Evolutionary conservation across 441 rosid species (phyloP).

Genomic region (Metrosideros polymorpha): DNA sequence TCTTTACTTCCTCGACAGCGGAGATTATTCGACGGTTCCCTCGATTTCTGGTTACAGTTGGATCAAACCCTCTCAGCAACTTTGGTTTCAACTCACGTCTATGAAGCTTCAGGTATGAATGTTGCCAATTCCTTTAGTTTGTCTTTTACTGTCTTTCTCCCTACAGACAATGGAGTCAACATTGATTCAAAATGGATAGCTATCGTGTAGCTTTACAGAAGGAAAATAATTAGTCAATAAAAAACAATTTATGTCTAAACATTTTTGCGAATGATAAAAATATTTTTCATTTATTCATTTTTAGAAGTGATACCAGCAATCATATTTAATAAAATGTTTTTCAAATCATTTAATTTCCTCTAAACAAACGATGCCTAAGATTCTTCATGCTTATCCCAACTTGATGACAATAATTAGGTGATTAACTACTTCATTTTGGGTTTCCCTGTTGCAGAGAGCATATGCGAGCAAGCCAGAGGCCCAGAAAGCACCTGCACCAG

Average conservation of each 20-base stretch:
- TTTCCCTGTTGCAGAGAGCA: neutral
- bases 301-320: neutral
- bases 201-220: neutral
- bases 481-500: neutral
- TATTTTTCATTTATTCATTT: neutral
- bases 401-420: neutral
- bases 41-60: neutral
- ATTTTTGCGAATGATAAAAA: rapidly evolving
- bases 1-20: neutral
- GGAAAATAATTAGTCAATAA: too few species aligned
- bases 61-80: neutral
- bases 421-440: neutral
- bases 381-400: neutral
- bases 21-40: neutral
- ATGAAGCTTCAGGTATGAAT: neutral
- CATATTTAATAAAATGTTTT: neutral
- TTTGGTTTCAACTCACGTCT: neutral
- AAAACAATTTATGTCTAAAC: too few species aligned
- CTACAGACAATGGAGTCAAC: neutral
- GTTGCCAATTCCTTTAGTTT: neutral
- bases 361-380: rapidly evolving
- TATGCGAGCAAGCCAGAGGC: neutral
- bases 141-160: neutral
- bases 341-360: neutral
- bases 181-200: neutral